Evolutionary conservation across 768 basidiomycete species (phyloP).

Genomic region (Leccinum aurantiacum): DNA sequence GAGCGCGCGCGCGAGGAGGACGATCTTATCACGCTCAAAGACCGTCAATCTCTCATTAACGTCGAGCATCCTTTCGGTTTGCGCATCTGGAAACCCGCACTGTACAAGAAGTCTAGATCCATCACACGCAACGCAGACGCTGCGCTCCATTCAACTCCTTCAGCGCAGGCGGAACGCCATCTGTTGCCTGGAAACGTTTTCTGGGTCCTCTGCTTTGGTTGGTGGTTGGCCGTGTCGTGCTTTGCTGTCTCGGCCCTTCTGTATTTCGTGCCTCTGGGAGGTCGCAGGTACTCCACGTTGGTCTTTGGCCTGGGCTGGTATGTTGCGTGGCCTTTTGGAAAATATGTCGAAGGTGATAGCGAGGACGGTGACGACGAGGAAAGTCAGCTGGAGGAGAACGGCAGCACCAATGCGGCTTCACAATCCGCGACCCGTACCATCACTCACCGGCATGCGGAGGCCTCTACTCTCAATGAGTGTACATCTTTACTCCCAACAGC

Average conservation of each 20-base stretch:
- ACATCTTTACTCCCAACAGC: conserved; percentile 44
- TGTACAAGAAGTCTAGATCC: conserved; percentile 97
- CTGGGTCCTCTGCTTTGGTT: conserved; percentile 88
- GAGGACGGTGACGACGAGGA: conserved; percentile 44
- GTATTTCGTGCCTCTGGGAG: conserved; percentile 75
- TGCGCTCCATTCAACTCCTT: conserved; percentile 89
- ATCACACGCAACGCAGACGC: conserved; percentile 96
- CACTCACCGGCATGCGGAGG: conserved; percentile 26
- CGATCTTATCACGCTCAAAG: conserved; percentile 89
- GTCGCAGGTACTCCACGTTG: conserved; percentile 79
- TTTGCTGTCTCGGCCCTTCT: conserved; percentile 66
- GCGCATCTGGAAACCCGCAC: conserved; percentile 98
- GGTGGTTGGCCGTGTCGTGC: conserved; percentile 85
- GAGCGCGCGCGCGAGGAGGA: conserved; percentile 46
- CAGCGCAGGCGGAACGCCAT: conserved; percentile 90
- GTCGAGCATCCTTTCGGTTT: conserved; percentile 99
- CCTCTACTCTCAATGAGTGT: conserved; percentile 40
- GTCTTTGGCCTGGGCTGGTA: conserved; percentile 96
- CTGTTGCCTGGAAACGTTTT: conserved; percentile 91
- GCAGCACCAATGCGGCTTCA: conserved; percentile 26
- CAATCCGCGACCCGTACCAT: conserved; percentile 46
- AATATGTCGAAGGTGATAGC: conserved; percentile 89
- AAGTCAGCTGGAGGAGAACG: conserved; percentile 28
- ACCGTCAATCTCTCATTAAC: conserved; percentile 97
- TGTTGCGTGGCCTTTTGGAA: conserved; percentile 96